These are phyloP conservation scores for Candida dajiaensis DNA, from an alignment of 805 yeast genomes.

Conservation along the genomic window DNA sequence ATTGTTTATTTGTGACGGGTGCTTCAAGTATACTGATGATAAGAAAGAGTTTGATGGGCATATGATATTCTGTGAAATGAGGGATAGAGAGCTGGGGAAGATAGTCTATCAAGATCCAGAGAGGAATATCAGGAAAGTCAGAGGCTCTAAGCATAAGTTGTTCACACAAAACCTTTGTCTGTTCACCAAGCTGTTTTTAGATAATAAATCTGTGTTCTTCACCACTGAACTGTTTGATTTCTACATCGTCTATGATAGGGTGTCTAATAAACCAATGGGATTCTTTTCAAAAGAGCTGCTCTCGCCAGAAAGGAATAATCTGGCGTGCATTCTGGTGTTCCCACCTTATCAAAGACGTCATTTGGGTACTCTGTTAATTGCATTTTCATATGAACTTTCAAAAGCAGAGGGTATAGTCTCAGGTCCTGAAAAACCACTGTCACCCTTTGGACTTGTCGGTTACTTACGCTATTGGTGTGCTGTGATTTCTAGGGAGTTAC, in stretches of 20 bases:
- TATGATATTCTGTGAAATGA: constrained; percentile 36
- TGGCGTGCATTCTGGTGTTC: constrained; percentile 86
- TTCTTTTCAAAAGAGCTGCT: constrained; percentile 85
- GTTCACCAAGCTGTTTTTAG: constrained; percentile 82
- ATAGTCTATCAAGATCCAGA: constrained; percentile 56
- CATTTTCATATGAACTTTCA: constrained; percentile 77
- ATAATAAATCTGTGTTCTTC: constrained; percentile 84
- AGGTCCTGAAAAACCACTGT: constrained; percentile 90
- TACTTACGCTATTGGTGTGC: constrained; percentile 76
- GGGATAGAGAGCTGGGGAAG: constrained; percentile 51
- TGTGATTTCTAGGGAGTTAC: constrained; percentile 37
- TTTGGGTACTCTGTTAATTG: constrained; percentile 74
- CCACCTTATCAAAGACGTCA: constrained; percentile 86
- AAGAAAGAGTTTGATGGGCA: constrained; percentile 46
- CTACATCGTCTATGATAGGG: constrained; percentile 59
- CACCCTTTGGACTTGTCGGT: constrained; percentile 71
- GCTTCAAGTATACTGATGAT: constrained; percentile 73
- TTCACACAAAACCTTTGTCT: constrained; percentile 80
- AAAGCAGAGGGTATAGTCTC: constrained; percentile 56
- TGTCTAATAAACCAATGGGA: constrained; percentile 62
- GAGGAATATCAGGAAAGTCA: constrained; percentile 57
- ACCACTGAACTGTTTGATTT: constrained; percentile 75
- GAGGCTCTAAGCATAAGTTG: constrained; percentile 56
- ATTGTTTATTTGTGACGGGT: constrained; percentile 69
- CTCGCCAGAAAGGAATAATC: constrained; percentile 71